Percentiles rank a stretch among this genome's conserved stretches.
Conservation (phyloP, 2,329 filamentous ascomycete genomes). For the Penicillium oxalicum region DNA sequence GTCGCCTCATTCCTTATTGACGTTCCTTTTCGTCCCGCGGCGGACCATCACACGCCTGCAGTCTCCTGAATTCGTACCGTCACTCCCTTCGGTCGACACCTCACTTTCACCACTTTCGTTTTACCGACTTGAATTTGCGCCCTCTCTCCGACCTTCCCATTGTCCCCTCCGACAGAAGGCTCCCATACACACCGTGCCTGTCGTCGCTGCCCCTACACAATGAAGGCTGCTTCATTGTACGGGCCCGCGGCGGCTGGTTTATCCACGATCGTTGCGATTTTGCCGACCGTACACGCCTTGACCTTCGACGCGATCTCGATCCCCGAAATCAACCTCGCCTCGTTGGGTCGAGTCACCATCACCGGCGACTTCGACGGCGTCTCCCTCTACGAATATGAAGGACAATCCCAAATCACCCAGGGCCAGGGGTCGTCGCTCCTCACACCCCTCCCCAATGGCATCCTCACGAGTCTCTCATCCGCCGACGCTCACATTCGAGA, state of each 20-base stretch:
- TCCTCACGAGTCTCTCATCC: slow-evolving; percentile 65
- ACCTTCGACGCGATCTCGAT: slow-evolving; percentile 33
- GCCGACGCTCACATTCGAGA: slow-evolving; percentile 80
- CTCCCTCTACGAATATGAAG: slow-evolving; percentile 79
- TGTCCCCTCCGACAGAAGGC: slow-evolving; percentile 3
- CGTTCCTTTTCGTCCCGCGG: slow-evolving; percentile 17
- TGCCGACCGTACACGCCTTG: slow-evolving; percentile 26
- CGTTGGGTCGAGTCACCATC: slow-evolving; percentile 76
- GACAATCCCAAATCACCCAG: slow-evolving; percentile 58
- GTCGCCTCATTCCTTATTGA: slow-evolving; percentile 9
- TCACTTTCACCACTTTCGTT: slow-evolving; percentile 10
- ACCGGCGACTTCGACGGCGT: slow-evolving; percentile 87
- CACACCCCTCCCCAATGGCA: slow-evolving; percentile 76
- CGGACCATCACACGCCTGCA: slow-evolving; percentile 8
- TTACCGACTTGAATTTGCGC: background rate
- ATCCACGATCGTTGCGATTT: slow-evolving; percentile 26
- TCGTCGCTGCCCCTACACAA: slow-evolving; percentile 37
- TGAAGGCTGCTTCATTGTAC: slow-evolving; percentile 43
- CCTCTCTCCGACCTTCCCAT: background rate
- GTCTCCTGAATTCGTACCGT: slow-evolving; percentile 17
- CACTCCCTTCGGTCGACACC: slow-evolving; percentile 9
- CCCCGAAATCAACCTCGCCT: slow-evolving; percentile 60
- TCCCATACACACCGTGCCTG: slow-evolving; percentile 16
- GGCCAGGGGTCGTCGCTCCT: slow-evolving; percentile 77
- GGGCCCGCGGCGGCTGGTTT: slow-evolving; percentile 40